phyloP scores from a whole-genome alignment of 305 asterid species.

The Stenogyne calaminthoides region DNA sequence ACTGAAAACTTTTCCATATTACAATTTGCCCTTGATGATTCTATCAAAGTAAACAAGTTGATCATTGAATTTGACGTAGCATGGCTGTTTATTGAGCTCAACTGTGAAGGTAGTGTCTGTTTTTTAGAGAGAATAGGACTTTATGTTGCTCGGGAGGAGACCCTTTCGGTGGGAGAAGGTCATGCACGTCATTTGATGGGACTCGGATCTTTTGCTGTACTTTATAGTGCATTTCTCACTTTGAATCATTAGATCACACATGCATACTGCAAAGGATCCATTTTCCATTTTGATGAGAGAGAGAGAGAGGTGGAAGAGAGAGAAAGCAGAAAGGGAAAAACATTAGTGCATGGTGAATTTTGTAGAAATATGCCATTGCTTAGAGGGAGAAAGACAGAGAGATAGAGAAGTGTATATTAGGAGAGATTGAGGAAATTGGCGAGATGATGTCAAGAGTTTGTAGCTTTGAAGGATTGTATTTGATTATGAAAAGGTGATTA shows the following conservation, averaged over 20 bases:
- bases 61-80: slow-evolving; percentile 52
- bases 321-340: slow-evolving; percentile 33
- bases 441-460: not conserved
- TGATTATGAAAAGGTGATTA: slow-evolving; percentile 9
- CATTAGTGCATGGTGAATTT: not conserved
- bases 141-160: slow-evolving; percentile 52
- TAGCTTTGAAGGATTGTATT: slow-evolving; percentile 22
- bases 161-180: slow-evolving; percentile 62
- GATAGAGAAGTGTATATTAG: not conserved
- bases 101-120: slow-evolving; percentile 51
- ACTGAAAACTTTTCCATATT: slow-evolving; percentile 46
- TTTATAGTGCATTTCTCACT: too few relatives aligned
- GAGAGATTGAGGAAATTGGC: not conserved
- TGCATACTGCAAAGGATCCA: too few relatives aligned
- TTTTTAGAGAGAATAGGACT: slow-evolving; percentile 48
- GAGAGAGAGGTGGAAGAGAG: slow-evolving; percentile 20
- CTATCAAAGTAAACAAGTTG: slow-evolving; percentile 52
- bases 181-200: slow-evolving; percentile 52
- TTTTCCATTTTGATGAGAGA: too few relatives aligned
- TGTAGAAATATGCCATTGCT: slow-evolving; percentile 25
- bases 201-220: too few relatives aligned
- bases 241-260: too few relatives aligned
- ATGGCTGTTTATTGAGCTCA: slow-evolving; percentile 51
- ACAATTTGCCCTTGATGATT: slow-evolving; percentile 50
- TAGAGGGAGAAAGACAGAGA: not conserved